phyloP scores from a whole-genome alignment of 2,329 filamentous ascomycete species.

The Penicillium sp. region DNA sequence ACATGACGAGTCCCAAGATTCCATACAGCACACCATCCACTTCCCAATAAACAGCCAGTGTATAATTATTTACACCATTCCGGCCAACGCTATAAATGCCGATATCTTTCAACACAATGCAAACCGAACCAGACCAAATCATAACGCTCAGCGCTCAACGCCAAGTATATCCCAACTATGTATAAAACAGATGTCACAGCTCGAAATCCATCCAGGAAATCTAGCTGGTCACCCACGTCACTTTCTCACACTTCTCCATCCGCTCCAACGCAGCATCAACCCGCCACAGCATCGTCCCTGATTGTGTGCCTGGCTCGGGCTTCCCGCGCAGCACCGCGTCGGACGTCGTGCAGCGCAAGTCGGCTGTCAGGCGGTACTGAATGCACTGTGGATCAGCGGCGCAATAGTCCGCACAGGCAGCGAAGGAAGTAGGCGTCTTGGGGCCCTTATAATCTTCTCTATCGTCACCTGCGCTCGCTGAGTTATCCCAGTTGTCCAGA shows the following conservation, averaged over 20 bases:
- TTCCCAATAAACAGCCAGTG: not conserved
- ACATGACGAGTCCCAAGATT: not conserved
- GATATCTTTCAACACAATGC: not conserved
- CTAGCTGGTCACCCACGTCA: slow-evolving; percentile 10
- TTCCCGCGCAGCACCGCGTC: slow-evolving; percentile 14
- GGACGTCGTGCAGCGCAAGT: slow-evolving; percentile 16
- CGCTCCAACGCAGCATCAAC: slow-evolving; percentile 15
- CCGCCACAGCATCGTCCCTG: slow-evolving; percentile 25
- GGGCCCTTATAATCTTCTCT: slow-evolving; percentile 6
- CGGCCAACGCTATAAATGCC: not conserved
- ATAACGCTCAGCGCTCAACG: not conserved
- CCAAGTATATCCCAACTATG: not conserved
- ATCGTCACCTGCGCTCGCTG: slow-evolving; percentile 5
- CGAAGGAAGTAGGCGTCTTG: slow-evolving; percentile 6
- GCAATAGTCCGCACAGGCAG: slow-evolving; percentile 23
- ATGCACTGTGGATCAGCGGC: slow-evolving; percentile 14
- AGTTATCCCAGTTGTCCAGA: slow-evolving; percentile 21
- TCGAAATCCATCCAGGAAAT: too few species aligned
- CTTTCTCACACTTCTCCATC: slow-evolving; percentile 12
- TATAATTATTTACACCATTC: not conserved
- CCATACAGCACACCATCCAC: not conserved
- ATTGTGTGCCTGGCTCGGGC: slow-evolving; percentile 9
- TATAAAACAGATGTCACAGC: not conserved
- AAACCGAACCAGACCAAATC: not conserved
- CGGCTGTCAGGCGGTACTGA: slow-evolving; percentile 17